Evolutionary conservation across 2,329 filamentous ascomycete species (phyloP).

Genomic region (Paramyrothecium sp.): DNA sequence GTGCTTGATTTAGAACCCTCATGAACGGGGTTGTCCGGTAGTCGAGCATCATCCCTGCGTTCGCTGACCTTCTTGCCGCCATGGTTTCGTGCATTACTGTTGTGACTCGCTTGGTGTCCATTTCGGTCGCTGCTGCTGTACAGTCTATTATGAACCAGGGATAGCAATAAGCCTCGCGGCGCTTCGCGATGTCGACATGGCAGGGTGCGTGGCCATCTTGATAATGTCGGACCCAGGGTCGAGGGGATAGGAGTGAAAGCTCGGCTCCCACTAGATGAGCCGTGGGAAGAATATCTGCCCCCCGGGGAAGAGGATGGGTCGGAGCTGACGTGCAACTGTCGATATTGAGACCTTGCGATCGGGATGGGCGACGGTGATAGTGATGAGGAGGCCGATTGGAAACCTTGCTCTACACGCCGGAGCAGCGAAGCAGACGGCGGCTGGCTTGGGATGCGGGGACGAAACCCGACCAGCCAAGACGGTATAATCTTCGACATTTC

Average conservation of each 20-base stretch:
- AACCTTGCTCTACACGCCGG: neutral
- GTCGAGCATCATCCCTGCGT: neutral
- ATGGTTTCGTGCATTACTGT: neutral
- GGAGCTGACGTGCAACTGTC: too few species aligned
- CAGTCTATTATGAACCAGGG: neutral
- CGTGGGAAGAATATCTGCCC: too few species aligned
- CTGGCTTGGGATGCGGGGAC: slow-evolving; percentile 26
- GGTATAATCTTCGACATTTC: slow-evolving; percentile 40
- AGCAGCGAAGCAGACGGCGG: slow-evolving; percentile 10
- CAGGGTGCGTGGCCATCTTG: too few species aligned
- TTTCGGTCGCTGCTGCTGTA: neutral
- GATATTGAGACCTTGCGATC: too few species aligned
- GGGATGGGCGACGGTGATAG: too few species aligned
- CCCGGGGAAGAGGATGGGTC: too few species aligned
- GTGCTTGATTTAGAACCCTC: slow-evolving; percentile 10
- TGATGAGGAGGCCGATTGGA: too few species aligned
- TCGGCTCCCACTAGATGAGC: too few species aligned
- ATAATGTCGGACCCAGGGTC: too few species aligned
- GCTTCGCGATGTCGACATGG: too few species aligned
- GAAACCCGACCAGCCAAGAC: slow-evolving; percentile 33
- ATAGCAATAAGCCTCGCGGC: too few species aligned
- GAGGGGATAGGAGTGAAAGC: too few species aligned
- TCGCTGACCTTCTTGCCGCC: neutral
- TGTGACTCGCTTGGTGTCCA: neutral
- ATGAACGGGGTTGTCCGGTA: neutral